Evolutionary conservation across 305 asterid genomes (phyloP).

Genomic region (Stenogyne calaminthoides): DNA sequence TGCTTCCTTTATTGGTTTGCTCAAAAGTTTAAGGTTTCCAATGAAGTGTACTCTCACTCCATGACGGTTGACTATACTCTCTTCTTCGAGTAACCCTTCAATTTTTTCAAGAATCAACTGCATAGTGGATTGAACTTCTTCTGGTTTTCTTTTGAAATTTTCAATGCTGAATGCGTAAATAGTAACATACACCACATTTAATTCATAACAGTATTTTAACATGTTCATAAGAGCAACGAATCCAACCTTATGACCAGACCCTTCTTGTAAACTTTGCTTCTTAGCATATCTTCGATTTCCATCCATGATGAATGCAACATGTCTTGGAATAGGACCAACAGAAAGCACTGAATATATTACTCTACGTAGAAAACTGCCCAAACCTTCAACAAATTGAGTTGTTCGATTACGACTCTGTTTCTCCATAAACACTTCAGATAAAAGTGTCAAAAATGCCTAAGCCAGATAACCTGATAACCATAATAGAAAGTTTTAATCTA

Average conservation of each 20-base stretch:
- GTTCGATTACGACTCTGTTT: slow-evolving; percentile 27
- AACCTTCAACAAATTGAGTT: slow-evolving; percentile 36
- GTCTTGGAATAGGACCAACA: slow-evolving; percentile 54
- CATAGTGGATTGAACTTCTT: slow-evolving; percentile 79
- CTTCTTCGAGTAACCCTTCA: slow-evolving; percentile 58
- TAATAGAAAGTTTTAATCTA: neutral
- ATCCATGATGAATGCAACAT: slow-evolving; percentile 73
- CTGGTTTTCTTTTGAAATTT: slow-evolving; percentile 62
- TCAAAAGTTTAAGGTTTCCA: slow-evolving; percentile 71
- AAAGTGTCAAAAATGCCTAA: slow-evolving; percentile 19
- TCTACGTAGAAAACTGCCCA: slow-evolving; percentile 43
- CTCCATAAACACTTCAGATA: slow-evolving; percentile 44
- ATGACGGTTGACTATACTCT: slow-evolving; percentile 48
- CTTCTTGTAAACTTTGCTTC: slow-evolving; percentile 40
- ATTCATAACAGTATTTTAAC: slow-evolving; percentile 60
- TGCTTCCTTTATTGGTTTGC: slow-evolving; percentile 52
- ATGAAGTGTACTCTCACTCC: slow-evolving; percentile 69
- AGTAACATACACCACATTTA: slow-evolving; percentile 51
- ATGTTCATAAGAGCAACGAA: slow-evolving; percentile 52
- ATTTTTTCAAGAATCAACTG: slow-evolving; percentile 69
- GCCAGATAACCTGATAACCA: slow-evolving; percentile 34
- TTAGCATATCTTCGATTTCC: slow-evolving; percentile 71
- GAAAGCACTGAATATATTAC: slow-evolving; percentile 46
- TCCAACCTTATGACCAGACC: slow-evolving; percentile 57
- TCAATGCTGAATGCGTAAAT: slow-evolving; percentile 77